Evolutionary conservation across 1,284 basidiomycete genomes (phyloP).

Genomic region (Ceratobasidium theobromae): DNA sequence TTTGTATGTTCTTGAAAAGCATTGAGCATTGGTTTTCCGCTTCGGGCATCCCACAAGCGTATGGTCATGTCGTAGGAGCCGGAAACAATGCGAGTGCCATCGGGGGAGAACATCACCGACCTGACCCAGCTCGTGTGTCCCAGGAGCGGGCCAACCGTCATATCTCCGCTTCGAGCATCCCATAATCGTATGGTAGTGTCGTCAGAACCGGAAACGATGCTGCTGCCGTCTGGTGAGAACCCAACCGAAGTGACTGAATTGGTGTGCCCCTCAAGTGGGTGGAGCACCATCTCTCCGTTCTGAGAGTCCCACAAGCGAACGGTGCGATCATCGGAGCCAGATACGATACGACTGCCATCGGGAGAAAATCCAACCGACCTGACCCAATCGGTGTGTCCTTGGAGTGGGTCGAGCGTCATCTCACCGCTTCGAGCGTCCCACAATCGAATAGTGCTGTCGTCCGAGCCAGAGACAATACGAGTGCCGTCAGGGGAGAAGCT

Average conservation of each 20-base stretch:
- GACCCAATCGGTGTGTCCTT: slow-evolving; percentile 1
- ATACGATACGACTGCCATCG: slow-evolving; percentile 3
- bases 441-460: slow-evolving; percentile 21
- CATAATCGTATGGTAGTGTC: slow-evolving; percentile 25
- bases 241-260: not conserved
- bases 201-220: not conserved
- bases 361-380: slow-evolving; percentile 26
- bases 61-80: slow-evolving; percentile 18
- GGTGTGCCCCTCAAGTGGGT: not conserved
- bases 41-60: slow-evolving; percentile 22
- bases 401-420: not conserved
- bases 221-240: not conserved
- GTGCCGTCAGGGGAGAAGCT: slow-evolving; percentile 24
- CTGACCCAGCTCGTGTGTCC: not conserved
- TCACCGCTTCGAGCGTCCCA: slow-evolving; percentile 4
- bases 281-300: not conserved
- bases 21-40: not conserved
- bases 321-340: not conserved
- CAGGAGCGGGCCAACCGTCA: not conserved
- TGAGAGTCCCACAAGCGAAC: slow-evolving; percentile 20
- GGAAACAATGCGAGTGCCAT: slow-evolving; percentile 9
- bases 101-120: not conserved
- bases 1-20: not conserved
- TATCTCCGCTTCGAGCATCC: not conserved
- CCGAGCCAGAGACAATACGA: slow-evolving; percentile 9